phyloP scores from a whole-genome alignment of 2,329 filamentous ascomycete species.

The Exutisphaerella laricina region DNA sequence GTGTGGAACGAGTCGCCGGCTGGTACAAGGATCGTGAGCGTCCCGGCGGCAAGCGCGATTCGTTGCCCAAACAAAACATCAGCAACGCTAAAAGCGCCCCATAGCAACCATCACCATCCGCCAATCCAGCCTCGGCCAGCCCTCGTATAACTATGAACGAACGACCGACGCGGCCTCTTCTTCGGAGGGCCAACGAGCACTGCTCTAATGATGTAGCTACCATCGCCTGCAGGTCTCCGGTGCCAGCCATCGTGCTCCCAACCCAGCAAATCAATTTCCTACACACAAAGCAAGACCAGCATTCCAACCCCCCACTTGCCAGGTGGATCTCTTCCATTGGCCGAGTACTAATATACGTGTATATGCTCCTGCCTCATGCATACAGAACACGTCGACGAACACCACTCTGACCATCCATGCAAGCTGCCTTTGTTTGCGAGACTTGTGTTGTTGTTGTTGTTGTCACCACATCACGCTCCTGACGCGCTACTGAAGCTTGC shows the following conservation, averaged over 20 bases:
- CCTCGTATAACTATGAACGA: no score
- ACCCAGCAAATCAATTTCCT: background rate
- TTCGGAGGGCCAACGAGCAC: background rate
- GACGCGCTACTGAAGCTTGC: constrained; percentile 5
- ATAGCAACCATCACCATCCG: no score
- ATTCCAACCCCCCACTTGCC: constrained; percentile 1
- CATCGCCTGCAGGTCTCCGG: background rate
- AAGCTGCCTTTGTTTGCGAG: background rate
- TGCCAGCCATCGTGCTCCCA: background rate
- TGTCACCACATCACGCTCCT: background rate
- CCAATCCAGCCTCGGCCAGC: no score
- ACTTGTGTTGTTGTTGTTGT: background rate
- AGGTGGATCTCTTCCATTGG: constrained; percentile 6
- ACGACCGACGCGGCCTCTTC: background rate
- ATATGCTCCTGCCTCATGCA: background rate
- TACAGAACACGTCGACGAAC: background rate
- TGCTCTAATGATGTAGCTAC: background rate
- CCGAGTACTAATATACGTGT: background rate
- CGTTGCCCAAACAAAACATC: no score
- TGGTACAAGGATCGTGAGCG: background rate
- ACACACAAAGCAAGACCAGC: constrained; percentile 6
- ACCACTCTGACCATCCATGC: constrained; percentile 1
- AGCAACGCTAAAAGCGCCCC: no score
- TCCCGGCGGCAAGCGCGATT: no score
- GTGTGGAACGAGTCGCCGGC: background rate